Evolutionary conservation across 257 asterid species (phyloP), one percentile per base, ranked within the genome.

Genomic region (Nicotiana undulata): DNA sequence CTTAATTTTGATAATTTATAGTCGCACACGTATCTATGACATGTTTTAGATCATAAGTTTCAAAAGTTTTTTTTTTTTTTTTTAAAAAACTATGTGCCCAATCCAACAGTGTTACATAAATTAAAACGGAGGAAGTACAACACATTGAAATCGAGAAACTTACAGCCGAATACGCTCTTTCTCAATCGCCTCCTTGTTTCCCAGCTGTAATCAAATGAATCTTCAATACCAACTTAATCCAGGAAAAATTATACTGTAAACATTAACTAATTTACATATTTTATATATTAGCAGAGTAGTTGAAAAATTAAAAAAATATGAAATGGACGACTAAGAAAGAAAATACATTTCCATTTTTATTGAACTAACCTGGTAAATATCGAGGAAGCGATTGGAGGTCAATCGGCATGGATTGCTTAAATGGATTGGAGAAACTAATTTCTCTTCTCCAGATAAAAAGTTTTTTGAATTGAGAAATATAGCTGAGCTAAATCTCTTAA

Each of bases 131-230:
- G 1, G 3, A n/a, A 4, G 11, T 40, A 40, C 56, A 20, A 40
- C 20, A 34, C 29, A 18, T 12, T 49, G 52, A 6, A 61, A 24
- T 16, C 24, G n/a, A 63, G 59, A 66, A 79, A 89, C 97, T 91
- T 90, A 96, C 99, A 96, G 87, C 86, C 98, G 87, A 82, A 92
- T 97, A 70, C 97, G 94, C 85, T 91, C 97, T 81, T 86, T 89
- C 92, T 88, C 93, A 61, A 91, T 85, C 10, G 93, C 97, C 80
- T 85, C 87, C 92, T 94, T 90, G 86, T 83, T 90, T 66, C 89
- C 95, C 70, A 93, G 51, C 99, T 95, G 88, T 59, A 76, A 82
- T 64, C 81, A 83, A 78, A 70, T 44, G 46, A 63, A 44, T 49
- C 80, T 28, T 77, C 65, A 82, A 32, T 49, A 82, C n/a, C 8